These are phyloP conservation scores for Alternaria arbusti DNA, from an alignment of 2,329 filamentous ascomycete genomes.

Conservation along the genomic window DNA sequence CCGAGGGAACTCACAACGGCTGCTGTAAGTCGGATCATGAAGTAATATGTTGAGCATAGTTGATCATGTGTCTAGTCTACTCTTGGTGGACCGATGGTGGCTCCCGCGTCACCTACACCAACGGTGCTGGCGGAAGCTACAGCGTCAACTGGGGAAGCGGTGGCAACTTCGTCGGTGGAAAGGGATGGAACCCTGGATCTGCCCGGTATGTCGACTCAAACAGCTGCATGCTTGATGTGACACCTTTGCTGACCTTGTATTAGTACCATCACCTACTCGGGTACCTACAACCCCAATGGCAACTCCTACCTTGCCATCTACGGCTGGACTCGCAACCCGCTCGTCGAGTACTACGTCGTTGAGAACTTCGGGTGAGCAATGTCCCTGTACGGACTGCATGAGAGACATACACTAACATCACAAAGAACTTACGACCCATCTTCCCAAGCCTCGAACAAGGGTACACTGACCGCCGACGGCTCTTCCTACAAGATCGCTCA, in stretches of 20 bases:
- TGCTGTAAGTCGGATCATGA: conserved; percentile 51
- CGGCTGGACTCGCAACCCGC: conserved; percentile 62
- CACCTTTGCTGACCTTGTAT: background rate
- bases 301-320: conserved; percentile 62
- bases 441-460: conserved; percentile 50
- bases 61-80: conserved; percentile 45
- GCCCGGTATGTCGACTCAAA: conserved; percentile 51
- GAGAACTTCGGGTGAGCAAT: conserved; percentile 56
- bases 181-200: conserved; percentile 64
- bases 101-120: conserved; percentile 62
- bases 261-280: conserved; percentile 45
- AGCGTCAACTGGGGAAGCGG: conserved; percentile 58
- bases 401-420: background rate
- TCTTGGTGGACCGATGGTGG: conserved; percentile 65
- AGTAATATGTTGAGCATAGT: background rate
- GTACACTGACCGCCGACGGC: conserved; percentile 40
- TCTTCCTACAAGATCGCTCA: conserved; percentile 40
- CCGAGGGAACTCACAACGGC: conserved; percentile 61
- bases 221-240: background rate
- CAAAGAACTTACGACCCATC: conserved; percentile 54
- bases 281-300: conserved; percentile 42
- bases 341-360: conserved; percentile 61
- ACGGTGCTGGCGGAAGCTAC: conserved; percentile 59
- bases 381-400: background rate
- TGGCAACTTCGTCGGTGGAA: conserved; percentile 64